Evolutionary conservation across 2,329 filamentous ascomycete genomes (phyloP).

Genomic region (Xylariaceae sp.): DNA sequence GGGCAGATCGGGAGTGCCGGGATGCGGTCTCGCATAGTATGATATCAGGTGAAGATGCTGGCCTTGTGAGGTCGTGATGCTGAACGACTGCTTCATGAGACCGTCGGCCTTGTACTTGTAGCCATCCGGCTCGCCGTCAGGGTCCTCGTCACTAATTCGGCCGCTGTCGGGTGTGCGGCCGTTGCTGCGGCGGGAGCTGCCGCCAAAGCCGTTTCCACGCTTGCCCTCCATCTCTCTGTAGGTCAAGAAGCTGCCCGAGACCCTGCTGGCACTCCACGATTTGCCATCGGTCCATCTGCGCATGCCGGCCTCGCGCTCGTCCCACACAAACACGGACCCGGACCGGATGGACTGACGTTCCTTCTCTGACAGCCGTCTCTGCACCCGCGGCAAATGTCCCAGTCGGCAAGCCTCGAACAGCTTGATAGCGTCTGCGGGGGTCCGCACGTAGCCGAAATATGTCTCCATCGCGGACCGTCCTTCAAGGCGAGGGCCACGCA

Average conservation of each 20-base stretch:
- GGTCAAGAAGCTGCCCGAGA: constrained; percentile 94
- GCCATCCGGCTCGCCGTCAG: constrained; percentile 77
- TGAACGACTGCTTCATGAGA: constrained; percentile 99
- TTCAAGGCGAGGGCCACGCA: no score
- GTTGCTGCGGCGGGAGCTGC: constrained; percentile 46
- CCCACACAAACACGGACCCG: constrained; percentile 99
- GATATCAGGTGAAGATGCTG: constrained; percentile 97
- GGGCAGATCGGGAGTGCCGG: constrained; percentile 62
- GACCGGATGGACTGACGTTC: constrained; percentile 93
- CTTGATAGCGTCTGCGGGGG: constrained; percentile 94
- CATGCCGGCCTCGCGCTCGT: constrained; percentile 97
- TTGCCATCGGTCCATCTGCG: constrained; percentile 97
- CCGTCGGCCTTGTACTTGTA: constrained; percentile 95
- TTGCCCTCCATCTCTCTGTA: constrained; percentile 99
- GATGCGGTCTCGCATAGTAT: constrained; percentile 81
- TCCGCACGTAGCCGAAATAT: constrained; percentile 89
- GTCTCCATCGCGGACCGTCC: constrained; percentile 92
- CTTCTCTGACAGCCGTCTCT: constrained; percentile 89
- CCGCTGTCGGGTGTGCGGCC: constrained; percentile 80
- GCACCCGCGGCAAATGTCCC: constrained; percentile 82
- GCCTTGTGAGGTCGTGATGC: constrained; percentile 82
- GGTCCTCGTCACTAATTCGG: constrained; percentile 76
- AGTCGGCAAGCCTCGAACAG: constrained; percentile 95
- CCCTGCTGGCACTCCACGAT: constrained; percentile 95
- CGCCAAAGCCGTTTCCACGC: constrained; percentile 69